These are phyloP conservation scores for Dimargaris cristalligena DNA, from an alignment of 192 early-diverging fungal species.

Conservation along the genomic window DNA sequence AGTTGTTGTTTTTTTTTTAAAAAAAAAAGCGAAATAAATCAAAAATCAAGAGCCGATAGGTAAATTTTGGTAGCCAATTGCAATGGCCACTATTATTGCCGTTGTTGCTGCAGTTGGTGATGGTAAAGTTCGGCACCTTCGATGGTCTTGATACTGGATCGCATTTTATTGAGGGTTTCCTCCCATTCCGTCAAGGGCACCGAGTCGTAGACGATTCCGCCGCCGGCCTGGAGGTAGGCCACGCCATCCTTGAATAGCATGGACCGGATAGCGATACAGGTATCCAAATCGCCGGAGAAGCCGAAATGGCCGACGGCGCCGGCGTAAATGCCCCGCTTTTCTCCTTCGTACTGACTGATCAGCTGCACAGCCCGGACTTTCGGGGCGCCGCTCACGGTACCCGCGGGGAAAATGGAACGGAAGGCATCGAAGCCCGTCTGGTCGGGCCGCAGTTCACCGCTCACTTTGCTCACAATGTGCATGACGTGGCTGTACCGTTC, in stretches of 20 bases:
- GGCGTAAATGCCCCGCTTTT: slow-evolving; percentile 84
- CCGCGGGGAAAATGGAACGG: slow-evolving; percentile 94
- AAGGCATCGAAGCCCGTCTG: slow-evolving; percentile 92
- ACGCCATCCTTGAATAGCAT: slow-evolving; percentile 95
- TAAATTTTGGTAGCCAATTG: no score
- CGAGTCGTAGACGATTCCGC: slow-evolving; percentile 93
- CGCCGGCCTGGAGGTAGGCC: slow-evolving; percentile 89
- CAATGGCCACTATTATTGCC: no score
- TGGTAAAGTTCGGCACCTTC: slow-evolving; percentile 69
- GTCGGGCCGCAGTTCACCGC: slow-evolving; percentile 70
- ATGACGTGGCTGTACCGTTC: slow-evolving; percentile 96
- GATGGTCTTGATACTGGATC: slow-evolving; percentile 76
- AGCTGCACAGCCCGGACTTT: slow-evolving; percentile 95
- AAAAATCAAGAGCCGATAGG: no score
- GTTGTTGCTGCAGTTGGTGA: slow-evolving; percentile 47
- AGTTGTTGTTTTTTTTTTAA: no score
- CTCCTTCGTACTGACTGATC: slow-evolving; percentile 74
- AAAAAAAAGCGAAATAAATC: no score
- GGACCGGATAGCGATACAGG: slow-evolving; percentile 95
- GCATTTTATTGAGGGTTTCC: slow-evolving; percentile 92
- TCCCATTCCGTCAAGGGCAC: slow-evolving; percentile 82
- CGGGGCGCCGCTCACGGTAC: slow-evolving; percentile 95
- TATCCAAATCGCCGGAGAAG: slow-evolving; percentile 85
- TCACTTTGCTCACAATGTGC: slow-evolving; percentile 98
- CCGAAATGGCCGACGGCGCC: slow-evolving; percentile 89